Evolutionary conservation across 306 rosid species (phyloP).

Genomic region (Cyclanthera cordifolia): DNA sequence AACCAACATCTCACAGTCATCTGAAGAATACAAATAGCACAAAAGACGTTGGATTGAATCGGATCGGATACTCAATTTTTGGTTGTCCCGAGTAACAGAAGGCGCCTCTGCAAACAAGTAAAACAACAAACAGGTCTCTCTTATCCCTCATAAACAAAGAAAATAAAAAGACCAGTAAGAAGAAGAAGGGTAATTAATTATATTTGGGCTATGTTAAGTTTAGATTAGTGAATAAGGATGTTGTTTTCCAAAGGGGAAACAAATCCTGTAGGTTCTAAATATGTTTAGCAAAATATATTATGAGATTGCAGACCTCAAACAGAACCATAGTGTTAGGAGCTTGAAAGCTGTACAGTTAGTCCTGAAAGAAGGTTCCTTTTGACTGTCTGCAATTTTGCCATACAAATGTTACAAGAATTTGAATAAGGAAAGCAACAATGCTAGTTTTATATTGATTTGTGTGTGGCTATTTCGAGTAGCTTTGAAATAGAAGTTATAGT

Average conservation of each 20-base stretch:
- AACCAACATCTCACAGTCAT: not conserved
- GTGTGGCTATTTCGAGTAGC: too few species aligned
- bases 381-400: slow-evolving; percentile 1
- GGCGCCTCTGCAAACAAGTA: not conserved
- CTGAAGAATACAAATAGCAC: not conserved
- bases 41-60: not conserved
- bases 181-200: too few species aligned
- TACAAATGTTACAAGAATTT: not conserved
- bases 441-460: not conserved
- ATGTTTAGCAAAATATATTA: not conserved
- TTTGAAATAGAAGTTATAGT: too few species aligned
- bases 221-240: not conserved
- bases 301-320: slow-evolving; percentile 3
- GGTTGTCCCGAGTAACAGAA: not conserved
- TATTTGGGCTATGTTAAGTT: not conserved
- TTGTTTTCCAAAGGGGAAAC: slow-evolving; percentile 7
- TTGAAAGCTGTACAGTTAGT: not conserved
- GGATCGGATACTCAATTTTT: not conserved
- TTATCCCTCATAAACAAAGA: not conserved
- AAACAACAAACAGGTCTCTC: not conserved
- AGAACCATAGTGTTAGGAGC: not conserved
- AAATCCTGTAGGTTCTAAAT: not conserved
- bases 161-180: not conserved
- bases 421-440: not conserved
- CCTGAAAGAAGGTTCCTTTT: slow-evolving; percentile 1